Evolutionary conservation across 345 rosid genomes (phyloP).

Genomic region (Pistacia vera): DNA sequence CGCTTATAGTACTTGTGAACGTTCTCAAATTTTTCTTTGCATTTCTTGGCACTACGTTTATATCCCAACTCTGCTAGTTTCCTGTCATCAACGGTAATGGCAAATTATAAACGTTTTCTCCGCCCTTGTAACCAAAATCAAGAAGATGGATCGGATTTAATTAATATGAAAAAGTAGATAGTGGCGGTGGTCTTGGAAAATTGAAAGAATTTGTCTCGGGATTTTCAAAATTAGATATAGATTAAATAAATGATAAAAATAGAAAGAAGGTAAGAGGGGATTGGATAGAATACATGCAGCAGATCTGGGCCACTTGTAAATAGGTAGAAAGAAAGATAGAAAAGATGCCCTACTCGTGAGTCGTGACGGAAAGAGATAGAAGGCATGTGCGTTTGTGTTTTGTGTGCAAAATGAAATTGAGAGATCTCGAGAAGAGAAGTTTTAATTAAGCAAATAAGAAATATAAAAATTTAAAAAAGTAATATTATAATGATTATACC

Average conservation of each 20-base stretch:
- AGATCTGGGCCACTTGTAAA: conserved; percentile 41
- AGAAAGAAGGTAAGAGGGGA: conserved; percentile 14
- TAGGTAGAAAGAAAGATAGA: conserved; percentile 9
- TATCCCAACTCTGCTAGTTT: conserved; percentile 81
- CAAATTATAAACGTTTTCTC: no score
- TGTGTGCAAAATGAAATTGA: conserved; percentile 17
- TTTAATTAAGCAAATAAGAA: neutral
- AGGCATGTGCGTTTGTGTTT: conserved; percentile 42
- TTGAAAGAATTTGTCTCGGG: conserved; percentile 44
- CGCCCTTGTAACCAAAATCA: no score
- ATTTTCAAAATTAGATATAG: conserved; percentile 45
- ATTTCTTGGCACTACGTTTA: conserved; percentile 80
- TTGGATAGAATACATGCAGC: conserved; percentile 61
- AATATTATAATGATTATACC: conserved; percentile 40
- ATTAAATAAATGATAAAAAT: neutral
- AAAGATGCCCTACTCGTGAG: conserved; percentile 52
- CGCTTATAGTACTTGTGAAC: conserved; percentile 92
- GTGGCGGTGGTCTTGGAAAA: neutral
- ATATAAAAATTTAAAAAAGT: neutral
- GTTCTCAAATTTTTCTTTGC: conserved; percentile 95
- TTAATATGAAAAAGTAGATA: no score
- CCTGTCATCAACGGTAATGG: conserved; percentile 35
- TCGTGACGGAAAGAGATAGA: conserved; percentile 42
- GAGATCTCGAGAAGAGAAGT: neutral
- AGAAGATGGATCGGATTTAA: no score